Evolutionary conservation across 2,329 filamentous ascomycete species (phyloP).

Genomic region (Karstenula rhodostoma): DNA sequence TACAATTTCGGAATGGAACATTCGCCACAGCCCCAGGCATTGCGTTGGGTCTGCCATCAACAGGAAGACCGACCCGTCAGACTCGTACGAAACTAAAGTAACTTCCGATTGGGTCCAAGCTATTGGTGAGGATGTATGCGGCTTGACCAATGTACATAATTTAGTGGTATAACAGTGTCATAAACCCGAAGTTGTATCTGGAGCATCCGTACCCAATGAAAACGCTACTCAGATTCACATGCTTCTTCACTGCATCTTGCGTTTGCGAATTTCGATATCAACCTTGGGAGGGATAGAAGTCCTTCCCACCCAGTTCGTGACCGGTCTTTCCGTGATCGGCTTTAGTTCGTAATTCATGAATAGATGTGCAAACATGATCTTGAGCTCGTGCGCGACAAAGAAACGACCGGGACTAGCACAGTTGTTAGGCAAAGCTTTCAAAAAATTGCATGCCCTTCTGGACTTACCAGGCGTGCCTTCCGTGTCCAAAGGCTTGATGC

Average conservation of each 20-base stretch:
- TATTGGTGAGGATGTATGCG: background rate
- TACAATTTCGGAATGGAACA: background rate
- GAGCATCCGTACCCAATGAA: background rate
- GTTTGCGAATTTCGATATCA: slow-evolving; percentile 21
- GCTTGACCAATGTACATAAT: background rate
- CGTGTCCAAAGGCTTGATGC: slow-evolving; percentile 66
- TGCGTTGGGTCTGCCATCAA: background rate
- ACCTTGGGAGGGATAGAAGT: slow-evolving; percentile 29
- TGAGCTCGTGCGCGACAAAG: slow-evolving; percentile 47
- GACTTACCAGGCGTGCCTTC: slow-evolving; percentile 56
- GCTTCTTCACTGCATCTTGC: background rate
- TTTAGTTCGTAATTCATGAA: slow-evolving; percentile 51
- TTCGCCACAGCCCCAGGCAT: background rate
- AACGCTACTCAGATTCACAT: too few relatives aligned
- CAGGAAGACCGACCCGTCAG: background rate
- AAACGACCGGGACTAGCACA: slow-evolving; percentile 47
- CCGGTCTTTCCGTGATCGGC: slow-evolving; percentile 32
- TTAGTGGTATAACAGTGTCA: background rate
- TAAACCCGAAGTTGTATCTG: background rate
- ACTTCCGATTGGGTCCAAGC: background rate
- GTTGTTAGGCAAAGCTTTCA: slow-evolving; percentile 15
- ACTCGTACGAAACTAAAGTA: too few relatives aligned
- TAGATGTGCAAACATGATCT: slow-evolving; percentile 48
- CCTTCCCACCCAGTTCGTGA: slow-evolving; percentile 29
- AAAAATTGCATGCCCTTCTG: slow-evolving; percentile 33